These are phyloP conservation scores for Aspergillus haitiensis DNA, from an alignment of 495 filamentous ascomycete species.

Conservation along the genomic window DNA sequence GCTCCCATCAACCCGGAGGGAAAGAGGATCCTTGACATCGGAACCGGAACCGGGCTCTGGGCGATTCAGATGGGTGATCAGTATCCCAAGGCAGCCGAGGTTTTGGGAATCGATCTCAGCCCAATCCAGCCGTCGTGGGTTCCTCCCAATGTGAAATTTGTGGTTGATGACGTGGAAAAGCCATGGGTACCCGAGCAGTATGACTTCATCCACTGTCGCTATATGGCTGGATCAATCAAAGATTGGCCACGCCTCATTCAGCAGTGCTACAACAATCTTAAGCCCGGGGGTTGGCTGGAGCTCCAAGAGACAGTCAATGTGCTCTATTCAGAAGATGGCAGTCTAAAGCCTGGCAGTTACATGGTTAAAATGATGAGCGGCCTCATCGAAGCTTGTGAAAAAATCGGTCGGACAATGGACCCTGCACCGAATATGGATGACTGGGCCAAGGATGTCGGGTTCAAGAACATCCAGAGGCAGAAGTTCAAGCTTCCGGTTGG, in stretches of 20 bases:
- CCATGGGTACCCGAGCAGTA: conserved; percentile 28
- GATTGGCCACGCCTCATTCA: conserved; percentile 32
- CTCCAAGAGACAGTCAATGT: conserved; percentile 33
- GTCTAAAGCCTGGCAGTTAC: conserved; percentile 33
- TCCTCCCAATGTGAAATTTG: conserved; percentile 44
- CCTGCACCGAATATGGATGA: conserved; percentile 31
- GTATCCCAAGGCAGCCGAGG: conserved; percentile 22
- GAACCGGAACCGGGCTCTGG: conserved; percentile 47
- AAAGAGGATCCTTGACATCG: conserved; percentile 24
- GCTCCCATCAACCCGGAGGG: conserved; percentile 22
- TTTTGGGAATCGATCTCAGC: conserved; percentile 45
- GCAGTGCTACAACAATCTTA: conserved; percentile 31
- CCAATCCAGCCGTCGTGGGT: conserved; percentile 49
- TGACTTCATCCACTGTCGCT: conserved; percentile 38
- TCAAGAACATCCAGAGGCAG: conserved; percentile 29
- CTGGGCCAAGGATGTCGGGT: conserved; percentile 36
- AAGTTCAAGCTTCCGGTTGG: conserved; percentile 38
- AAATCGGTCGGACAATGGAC: conserved; percentile 35
- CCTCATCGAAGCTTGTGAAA: conserved; percentile 21
- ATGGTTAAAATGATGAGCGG: conserved; percentile 34
- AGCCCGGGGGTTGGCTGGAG: conserved; percentile 45
- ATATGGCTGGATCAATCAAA: conserved; percentile 33
- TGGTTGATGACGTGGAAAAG: conserved; percentile 37
- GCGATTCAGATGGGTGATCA: conserved; percentile 35
- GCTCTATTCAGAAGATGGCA: conserved; percentile 35